Evolutionary conservation across 2,329 filamentous ascomycete genomes (phyloP).

Genomic region (Didymella lethalis): DNA sequence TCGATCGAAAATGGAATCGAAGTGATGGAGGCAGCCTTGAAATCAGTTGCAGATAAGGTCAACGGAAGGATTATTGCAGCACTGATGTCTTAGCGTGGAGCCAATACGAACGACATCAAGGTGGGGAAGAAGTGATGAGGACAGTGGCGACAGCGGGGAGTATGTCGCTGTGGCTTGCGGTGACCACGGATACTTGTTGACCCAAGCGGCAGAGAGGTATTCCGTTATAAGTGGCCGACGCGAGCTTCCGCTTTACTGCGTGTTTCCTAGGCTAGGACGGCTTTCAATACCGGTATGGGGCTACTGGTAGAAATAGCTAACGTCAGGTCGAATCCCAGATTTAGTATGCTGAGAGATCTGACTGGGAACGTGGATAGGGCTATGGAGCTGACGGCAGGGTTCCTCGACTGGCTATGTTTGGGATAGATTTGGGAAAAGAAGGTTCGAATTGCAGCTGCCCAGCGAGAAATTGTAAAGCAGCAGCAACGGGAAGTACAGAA

Average conservation of each 20-base stretch:
- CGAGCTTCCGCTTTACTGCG: constrained; percentile 25
- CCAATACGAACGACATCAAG: constrained; percentile 25
- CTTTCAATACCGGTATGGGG: constrained; percentile 28
- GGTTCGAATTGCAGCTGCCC: constrained; percentile 18
- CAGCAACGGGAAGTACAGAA: constrained; percentile 21
- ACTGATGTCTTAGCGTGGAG: constrained; percentile 20
- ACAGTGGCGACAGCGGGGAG: constrained; percentile 19
- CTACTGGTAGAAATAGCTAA: constrained; percentile 33
- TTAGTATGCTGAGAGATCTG: constrained; percentile 32
- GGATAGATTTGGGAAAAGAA: constrained; percentile 24
- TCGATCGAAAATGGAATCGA: constrained; percentile 6
- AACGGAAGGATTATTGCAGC: constrained; percentile 6
- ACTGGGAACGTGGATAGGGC: constrained; percentile 33
- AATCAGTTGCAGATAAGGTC: constrained; percentile 5
- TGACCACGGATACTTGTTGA: constrained; percentile 22
- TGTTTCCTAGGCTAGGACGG: constrained; percentile 28
- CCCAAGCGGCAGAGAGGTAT: constrained; percentile 20
- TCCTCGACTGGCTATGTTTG: constrained; percentile 29
- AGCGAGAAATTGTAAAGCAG: constrained; percentile 22
- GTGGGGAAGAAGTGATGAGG: constrained; percentile 17
- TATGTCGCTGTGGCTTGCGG: constrained; percentile 23
- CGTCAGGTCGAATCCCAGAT: constrained; percentile 31
- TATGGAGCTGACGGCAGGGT: constrained; percentile 39
- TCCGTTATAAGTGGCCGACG: constrained; percentile 26
- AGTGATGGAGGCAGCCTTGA: constrained; percentile 16